Evolutionary conservation across 495 filamentous ascomycete species (phyloP), one percentile per base, ranked within the genome.

Genomic region (Aspergillus carlsbadensis): DNA sequence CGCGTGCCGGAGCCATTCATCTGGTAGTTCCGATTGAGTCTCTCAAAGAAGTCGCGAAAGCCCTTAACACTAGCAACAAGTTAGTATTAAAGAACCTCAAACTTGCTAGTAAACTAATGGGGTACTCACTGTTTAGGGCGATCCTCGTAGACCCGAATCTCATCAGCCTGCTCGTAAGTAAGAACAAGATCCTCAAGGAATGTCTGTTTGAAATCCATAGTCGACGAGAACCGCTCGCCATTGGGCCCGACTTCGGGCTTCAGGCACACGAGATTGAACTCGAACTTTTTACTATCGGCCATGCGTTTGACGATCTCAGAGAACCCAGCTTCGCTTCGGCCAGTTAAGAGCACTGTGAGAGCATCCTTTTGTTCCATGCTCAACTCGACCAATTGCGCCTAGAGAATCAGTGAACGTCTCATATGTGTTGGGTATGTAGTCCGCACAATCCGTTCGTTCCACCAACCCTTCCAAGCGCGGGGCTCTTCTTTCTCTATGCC

Each of bases 401-500:
- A 58, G 10, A 31, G 35, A 37, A 63, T 81, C 60, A 78, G 72
- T 58, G n/a, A 58, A 53, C 7, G 15, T 2, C 21, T 35, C 17
- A 15, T 10, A 20, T n/a, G 15, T 10, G 33, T 13, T 44, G 11
- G 24, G 41, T 22, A 39, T 15, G n/a, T 31, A 17, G 55, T 45
- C 42, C 76, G 58, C 65, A 84, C 83, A 63, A 99, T 89, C 62
- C 87, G 81, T 64, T 99, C 92, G 62, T 97, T 98, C 95, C 95
- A 99, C 91, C 91, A 99, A 13, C 92, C 92, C 46, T 87, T 70
- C 95, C 95, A 99, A 3, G 81, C 90, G 14, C 83, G 84, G 40
- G 80, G 75, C 68, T 98, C 93, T 70, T 98, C 94, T 29, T 82
- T 80, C 39, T 91, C 91, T 5, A 87, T 65, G 3, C 95, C 94